Percentiles rank a stretch among this genome's conserved stretches.
phyloP scores from a whole-genome alignment of 257 asterid species.

The Forsythia viridissima region DNA sequence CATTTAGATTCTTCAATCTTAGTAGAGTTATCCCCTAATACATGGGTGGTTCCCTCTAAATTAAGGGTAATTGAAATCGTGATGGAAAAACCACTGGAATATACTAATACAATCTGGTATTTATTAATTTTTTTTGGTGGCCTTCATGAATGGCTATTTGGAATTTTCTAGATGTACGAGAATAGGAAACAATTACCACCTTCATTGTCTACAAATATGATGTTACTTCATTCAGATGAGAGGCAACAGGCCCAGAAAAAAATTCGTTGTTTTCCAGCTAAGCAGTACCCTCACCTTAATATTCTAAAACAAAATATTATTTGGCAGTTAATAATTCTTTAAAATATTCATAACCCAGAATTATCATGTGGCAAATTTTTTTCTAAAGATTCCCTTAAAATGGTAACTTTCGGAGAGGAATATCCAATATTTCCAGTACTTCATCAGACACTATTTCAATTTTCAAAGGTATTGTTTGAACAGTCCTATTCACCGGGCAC shows the following conservation, averaged over 20 bases:
- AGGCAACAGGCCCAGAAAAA: neutral
- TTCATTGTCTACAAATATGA: neutral
- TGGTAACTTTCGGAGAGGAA: neutral
- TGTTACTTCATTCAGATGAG: neutral
- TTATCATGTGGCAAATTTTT: neutral
- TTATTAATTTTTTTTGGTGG: neutral
- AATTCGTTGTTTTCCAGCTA: neutral
- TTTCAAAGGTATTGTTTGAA: neutral
- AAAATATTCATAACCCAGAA: neutral
- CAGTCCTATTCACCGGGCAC: neutral
- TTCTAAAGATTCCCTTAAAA: neutral
- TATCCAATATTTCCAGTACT: neutral
- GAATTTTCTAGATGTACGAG: neutral
- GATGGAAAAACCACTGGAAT: neutral
- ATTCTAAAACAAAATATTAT: neutral
- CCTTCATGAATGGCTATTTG: neutral
- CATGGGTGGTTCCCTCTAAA: neutral
- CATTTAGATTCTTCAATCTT: neutral
- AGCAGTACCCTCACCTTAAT: neutral
- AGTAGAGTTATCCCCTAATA: slow-evolving; percentile 5
- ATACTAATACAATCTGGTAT: neutral
- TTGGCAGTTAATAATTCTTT: neutral
- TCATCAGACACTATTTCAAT: neutral
- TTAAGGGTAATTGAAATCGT: slow-evolving; percentile 11
- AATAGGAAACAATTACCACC: neutral